These are phyloP conservation scores for Colletotrichum falcatum DNA, from an alignment of 2,329 filamentous ascomycete genomes.

Conservation along the genomic window DNA sequence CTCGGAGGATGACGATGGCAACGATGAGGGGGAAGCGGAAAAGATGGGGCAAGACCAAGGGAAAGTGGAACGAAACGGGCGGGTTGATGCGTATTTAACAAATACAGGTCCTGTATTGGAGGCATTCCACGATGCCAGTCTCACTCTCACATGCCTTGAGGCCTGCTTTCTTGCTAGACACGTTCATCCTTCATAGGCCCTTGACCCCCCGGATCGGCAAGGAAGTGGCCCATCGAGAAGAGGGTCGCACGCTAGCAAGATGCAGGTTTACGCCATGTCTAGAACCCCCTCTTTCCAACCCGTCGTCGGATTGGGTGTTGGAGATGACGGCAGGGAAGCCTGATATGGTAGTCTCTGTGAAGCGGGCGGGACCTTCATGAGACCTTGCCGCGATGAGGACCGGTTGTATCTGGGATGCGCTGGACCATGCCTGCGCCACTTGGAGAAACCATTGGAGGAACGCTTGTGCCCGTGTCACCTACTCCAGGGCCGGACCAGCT, in stretches of 20 bases:
- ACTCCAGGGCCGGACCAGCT: neutral
- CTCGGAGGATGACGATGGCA: neutral
- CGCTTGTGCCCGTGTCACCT: neutral
- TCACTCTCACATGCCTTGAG: conserved; percentile 32
- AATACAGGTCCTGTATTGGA: neutral
- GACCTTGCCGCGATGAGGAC: conserved; percentile 7
- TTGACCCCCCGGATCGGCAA: conserved; percentile 35
- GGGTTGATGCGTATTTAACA: conserved; percentile 28
- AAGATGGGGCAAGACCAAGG: conserved; percentile 7
- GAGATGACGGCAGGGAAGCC: neutral
- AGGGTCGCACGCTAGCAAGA: conserved; percentile 30
- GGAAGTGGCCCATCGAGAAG: conserved; percentile 34
- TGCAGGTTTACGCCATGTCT: conserved; percentile 39
- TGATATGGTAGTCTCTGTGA: neutral
- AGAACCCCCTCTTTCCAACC: conserved; percentile 3
- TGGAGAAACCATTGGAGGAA: neutral
- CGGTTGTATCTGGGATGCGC: conserved; percentile 2
- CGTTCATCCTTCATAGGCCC: neutral
- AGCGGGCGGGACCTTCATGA: neutral
- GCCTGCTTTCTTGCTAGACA: conserved; percentile 18
- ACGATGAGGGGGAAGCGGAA: conserved; percentile 4
- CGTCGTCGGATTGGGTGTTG: conserved; percentile 1
- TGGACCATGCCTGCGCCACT: conserved; percentile 17
- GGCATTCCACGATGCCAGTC: conserved; percentile 14
- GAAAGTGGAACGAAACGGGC: neutral